Percentiles rank a stretch among this genome's conserved stretches.
phyloP scores from a whole-genome alignment of 2,329 filamentous ascomycete genomes.

The Colletotrichum sp. region DNA sequence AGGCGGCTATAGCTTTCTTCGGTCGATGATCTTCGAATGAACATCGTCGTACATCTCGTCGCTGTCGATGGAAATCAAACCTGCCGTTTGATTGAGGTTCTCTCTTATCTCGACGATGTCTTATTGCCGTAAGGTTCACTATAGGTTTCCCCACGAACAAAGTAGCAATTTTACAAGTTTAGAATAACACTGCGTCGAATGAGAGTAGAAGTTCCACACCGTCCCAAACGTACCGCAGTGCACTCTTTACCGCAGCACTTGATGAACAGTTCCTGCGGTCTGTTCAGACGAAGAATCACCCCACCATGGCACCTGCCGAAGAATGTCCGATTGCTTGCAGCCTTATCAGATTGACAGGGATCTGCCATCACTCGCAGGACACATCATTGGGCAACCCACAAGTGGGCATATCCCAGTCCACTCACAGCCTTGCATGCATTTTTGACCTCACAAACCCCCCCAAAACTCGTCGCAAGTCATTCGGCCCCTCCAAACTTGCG shows the following conservation, averaged over 20 bases:
- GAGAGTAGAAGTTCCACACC: neutral
- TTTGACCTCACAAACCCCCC: slow-evolving; percentile 22
- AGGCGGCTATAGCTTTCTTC: neutral
- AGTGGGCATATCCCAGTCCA: slow-evolving; percentile 4
- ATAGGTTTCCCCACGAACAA: neutral
- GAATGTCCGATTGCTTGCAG: neutral
- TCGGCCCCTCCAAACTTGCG: slow-evolving; percentile 19
- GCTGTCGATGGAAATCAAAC: neutral
- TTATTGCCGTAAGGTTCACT: neutral
- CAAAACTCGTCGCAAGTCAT: slow-evolving; percentile 17
- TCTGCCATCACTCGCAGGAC: neutral
- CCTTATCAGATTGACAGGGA: slow-evolving; percentile 8
- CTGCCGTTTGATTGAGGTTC: neutral
- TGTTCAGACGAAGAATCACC: neutral
- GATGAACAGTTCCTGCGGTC: neutral
- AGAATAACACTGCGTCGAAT: neutral
- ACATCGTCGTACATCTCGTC: neutral
- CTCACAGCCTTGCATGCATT: slow-evolving; percentile 18
- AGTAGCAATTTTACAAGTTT: neutral
- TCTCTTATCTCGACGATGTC: neutral
- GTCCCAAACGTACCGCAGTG: neutral
- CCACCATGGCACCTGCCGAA: neutral
- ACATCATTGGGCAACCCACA: slow-evolving; percentile 5
- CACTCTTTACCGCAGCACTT: neutral
- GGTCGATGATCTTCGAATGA: neutral